These are phyloP conservation scores for Lobulomyces angularis DNA, from an alignment of 192 early-diverging fungal species.

Conservation along the genomic window DNA sequence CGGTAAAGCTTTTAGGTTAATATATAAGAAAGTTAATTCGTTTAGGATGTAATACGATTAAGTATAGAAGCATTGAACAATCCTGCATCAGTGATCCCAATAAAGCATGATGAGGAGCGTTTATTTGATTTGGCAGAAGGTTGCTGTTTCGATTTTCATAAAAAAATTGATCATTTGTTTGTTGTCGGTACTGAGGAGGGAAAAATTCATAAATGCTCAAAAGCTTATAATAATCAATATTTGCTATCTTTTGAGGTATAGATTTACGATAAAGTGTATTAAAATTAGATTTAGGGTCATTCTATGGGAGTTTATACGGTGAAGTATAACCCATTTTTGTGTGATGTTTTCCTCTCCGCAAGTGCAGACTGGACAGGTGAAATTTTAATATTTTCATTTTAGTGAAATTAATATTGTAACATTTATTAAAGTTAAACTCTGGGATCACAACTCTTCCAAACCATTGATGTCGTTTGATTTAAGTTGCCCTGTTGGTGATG, in stretches of 20 bases:
- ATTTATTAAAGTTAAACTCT: slow-evolving; percentile 52
- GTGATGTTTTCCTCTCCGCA: slow-evolving; percentile 39
- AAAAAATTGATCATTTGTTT: slow-evolving; percentile 40
- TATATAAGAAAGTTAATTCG: slow-evolving; percentile 19
- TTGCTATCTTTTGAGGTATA: slow-evolving; percentile 40
- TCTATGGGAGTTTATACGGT: slow-evolving; percentile 51
- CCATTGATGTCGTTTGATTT: slow-evolving; percentile 50
- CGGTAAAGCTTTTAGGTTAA: slow-evolving; percentile 10
- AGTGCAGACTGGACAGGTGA: slow-evolving; percentile 49
- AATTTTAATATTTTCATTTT: too few species aligned
- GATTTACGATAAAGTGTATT: neutral
- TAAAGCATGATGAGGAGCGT: slow-evolving; percentile 20
- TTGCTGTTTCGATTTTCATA: slow-evolving; percentile 53
- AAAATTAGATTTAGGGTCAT: slow-evolving; percentile 29
- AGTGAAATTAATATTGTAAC: too few species aligned
- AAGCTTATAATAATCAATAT: slow-evolving; percentile 44
- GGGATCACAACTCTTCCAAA: slow-evolving; percentile 40
- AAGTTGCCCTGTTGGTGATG: slow-evolving; percentile 37
- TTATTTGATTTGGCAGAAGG: slow-evolving; percentile 40
- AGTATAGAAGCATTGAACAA: neutral
- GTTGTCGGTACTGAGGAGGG: slow-evolving; percentile 58
- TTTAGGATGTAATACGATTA: too few species aligned
- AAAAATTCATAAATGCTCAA: slow-evolving; percentile 47
- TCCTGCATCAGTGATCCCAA: neutral
- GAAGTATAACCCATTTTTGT: slow-evolving; percentile 43